A percentile compares a stretch with the other conserved stretches of the same genome.
These are phyloP conservation scores for Udeniomyces megalosporus DNA, from an alignment of 768 basidiomycete genomes.

Conservation along the genomic window DNA sequence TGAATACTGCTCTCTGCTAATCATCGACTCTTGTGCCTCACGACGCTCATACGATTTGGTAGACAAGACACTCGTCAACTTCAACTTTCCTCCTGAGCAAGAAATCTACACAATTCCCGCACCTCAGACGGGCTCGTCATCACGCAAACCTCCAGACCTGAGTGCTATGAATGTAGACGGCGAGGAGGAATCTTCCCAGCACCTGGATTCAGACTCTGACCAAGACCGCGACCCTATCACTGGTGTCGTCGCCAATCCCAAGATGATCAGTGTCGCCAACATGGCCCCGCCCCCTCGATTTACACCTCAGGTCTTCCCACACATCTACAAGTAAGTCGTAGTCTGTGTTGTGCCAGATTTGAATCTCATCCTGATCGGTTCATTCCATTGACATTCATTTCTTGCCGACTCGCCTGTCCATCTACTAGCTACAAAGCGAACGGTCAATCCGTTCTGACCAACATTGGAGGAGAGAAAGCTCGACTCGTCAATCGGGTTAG, in stretches of 20 bases:
- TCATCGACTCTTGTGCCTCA: not conserved
- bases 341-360: not conserved
- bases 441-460: not conserved
- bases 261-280: not conserved
- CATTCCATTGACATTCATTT: not conserved
- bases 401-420: not conserved
- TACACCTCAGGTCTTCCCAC: conserved; percentile 3
- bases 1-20: not conserved
- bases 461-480: not conserved
- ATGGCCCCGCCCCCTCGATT: conserved; percentile 9
- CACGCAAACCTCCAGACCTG: no score
- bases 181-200: no score
- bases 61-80: not conserved
- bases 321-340: conserved; percentile 4
- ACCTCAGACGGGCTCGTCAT: no score
- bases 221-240: no score
- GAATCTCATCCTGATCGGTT: no score
- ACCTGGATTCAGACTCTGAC: no score
- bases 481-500: no score
- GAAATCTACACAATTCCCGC: not conserved
- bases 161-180: conserved; percentile 8
- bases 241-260: no score
- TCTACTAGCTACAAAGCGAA: conserved; percentile 7
- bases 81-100: not conserved
- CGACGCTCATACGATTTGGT: not conserved